phyloP scores from a whole-genome alignment of 2,329 filamentous ascomycete species.

The Cryphonectria radicalis region DNA sequence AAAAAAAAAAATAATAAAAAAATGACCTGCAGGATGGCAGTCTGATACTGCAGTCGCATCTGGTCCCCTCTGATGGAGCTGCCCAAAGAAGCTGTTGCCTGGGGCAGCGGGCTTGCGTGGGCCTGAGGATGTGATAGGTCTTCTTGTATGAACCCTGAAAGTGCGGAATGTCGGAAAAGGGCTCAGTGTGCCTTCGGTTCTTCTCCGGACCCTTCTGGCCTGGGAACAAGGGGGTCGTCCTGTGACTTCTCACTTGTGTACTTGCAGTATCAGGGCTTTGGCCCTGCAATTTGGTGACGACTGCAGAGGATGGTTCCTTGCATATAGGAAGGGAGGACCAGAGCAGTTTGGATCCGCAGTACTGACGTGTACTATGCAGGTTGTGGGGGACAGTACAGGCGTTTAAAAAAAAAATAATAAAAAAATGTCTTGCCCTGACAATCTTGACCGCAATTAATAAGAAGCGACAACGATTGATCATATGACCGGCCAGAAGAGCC shows the following conservation, averaged over 20 bases:
- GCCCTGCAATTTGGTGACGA: background rate
- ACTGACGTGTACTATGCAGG: background rate
- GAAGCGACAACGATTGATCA: background rate
- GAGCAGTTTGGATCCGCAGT: background rate
- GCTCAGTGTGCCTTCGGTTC: constrained; percentile 1
- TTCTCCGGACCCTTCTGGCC: background rate
- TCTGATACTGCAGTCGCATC: constrained; percentile 3
- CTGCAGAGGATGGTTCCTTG: background rate
- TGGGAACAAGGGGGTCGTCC: background rate
- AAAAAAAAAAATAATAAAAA: background rate
- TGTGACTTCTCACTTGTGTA: background rate
- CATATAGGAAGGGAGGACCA: background rate
- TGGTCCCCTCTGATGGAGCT: background rate
- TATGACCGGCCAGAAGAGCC: background rate
- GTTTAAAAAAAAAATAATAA: too few species aligned
- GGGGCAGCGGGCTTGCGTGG: background rate
- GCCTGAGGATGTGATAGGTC: background rate
- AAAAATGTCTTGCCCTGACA: background rate
- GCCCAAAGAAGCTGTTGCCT: background rate
- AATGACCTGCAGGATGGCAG: background rate
- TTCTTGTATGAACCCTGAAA: background rate
- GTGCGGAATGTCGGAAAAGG: background rate
- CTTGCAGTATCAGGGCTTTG: background rate
- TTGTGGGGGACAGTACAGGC: background rate
- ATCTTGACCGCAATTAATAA: background rate